A percentile compares a stretch with the other conserved stretches of the same genome.
Conservation (phyloP, 768 basidiomycete genomes). For the Lyophyllum atratum region DNA sequence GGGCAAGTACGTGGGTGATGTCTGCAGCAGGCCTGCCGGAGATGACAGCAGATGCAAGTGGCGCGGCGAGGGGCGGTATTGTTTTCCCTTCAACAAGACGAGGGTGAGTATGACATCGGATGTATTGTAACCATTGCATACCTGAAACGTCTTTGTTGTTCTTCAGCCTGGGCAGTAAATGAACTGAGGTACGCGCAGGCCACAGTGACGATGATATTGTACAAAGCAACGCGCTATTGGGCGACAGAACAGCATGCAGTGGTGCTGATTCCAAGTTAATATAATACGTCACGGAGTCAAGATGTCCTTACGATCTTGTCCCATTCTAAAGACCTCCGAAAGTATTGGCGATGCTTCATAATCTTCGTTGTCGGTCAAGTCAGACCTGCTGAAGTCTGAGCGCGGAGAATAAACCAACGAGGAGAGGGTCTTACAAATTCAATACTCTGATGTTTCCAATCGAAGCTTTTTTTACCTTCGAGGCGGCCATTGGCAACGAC, state of each 20-base stretch:
- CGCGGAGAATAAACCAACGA: not conserved
- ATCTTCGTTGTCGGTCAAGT: slow-evolving; percentile 48
- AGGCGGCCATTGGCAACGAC: slow-evolving; percentile 29
- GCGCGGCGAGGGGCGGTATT: slow-evolving; percentile 26
- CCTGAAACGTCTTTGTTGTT: slow-evolving; percentile 11
- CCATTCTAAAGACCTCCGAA: slow-evolving; percentile 39
- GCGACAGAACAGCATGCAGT: slow-evolving; percentile 54
- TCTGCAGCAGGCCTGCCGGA: slow-evolving; percentile 59
- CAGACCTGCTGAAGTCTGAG: slow-evolving; percentile 41
- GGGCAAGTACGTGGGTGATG: slow-evolving; percentile 55
- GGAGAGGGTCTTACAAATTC: slow-evolving; percentile 46
- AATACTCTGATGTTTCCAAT: slow-evolving; percentile 55
- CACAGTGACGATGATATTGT: slow-evolving; percentile 48
- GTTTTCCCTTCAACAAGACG: slow-evolving; percentile 4
- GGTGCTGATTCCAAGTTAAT: slow-evolving; percentile 48
- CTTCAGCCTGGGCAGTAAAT: slow-evolving; percentile 43
- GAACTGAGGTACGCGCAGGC: slow-evolving; percentile 39
- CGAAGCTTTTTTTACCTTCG: slow-evolving; percentile 36
- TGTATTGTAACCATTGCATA: not conserved
- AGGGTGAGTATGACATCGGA: not conserved
- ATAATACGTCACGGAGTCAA: not conserved
- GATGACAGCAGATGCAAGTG: slow-evolving; percentile 44
- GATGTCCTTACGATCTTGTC: slow-evolving; percentile 50
- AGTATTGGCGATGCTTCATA: slow-evolving; percentile 54
- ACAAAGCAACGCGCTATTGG: slow-evolving; percentile 58